Evolutionary conservation across 2,329 filamentous ascomycete genomes (phyloP).

Genomic region (Aspergillus sojae): DNA sequence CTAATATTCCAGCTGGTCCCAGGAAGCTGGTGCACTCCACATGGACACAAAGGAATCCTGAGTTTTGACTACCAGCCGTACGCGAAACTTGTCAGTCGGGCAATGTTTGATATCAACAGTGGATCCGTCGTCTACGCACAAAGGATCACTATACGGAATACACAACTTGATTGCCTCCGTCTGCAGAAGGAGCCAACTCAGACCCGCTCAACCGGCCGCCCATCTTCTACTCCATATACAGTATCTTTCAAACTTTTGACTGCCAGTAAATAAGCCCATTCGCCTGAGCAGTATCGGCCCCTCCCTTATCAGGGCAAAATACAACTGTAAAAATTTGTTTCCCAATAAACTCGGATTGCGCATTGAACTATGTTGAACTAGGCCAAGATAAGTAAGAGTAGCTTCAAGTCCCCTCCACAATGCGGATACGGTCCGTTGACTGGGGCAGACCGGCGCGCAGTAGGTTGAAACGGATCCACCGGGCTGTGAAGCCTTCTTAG

Average conservation of each 20-base stretch:
- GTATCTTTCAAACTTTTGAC: background rate
- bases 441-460: slow-evolving; percentile 16
- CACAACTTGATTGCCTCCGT: background rate
- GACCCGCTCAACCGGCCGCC: background rate
- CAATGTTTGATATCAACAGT: background rate
- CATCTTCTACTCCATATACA: background rate
- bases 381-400: background rate
- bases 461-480: slow-evolving; percentile 15
- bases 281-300: background rate
- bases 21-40: background rate
- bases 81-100: background rate
- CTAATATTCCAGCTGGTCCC: background rate
- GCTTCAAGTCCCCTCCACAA: slow-evolving; percentile 7
- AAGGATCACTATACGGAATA: background rate
- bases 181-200: background rate
- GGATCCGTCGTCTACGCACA: background rate
- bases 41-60: background rate
- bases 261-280: background rate
- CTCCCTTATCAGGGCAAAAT: background rate
- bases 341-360: background rate
- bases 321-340: background rate
- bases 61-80: background rate
- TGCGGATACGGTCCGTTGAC: slow-evolving; percentile 19
- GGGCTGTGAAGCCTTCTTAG: background rate
- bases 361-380: background rate